Evolutionary conservation across 2,329 filamentous ascomycete genomes (phyloP), one percentile per base, ranked within the genome.

Genomic region (Curvularia sp.): DNA sequence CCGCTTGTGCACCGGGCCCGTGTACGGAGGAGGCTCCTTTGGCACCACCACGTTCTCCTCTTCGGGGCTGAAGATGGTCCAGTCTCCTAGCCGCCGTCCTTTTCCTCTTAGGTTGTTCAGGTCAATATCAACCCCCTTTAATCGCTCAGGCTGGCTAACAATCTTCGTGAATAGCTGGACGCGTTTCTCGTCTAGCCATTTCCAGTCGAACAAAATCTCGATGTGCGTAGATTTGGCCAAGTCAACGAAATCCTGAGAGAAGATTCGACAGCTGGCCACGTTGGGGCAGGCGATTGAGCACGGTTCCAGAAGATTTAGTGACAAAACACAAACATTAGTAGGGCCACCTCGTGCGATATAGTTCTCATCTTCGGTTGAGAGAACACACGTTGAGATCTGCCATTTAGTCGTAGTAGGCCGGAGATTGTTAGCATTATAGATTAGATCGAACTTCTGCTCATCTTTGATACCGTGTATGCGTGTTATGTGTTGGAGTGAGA

Each of bases 11-110:
- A 15, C 24, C 24, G 42, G 6, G 5, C 26, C 15, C 12, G 42
- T 46, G 42, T 46, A 46, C 42, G 42, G 42, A 46, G 42, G 42
- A 30, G 42, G 42, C 42, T 46, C 42, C 24, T 46, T 4, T 30
- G 24, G 18, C 8, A 30, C 42, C 24, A 46, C 42, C 42, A 30
- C 42, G 42, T 30, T 46, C 42, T 46, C 42, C 42, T 46, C 42
- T 18, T 46, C 24, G 42, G 42, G 42, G 24, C 42, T 46, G 24
- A 30, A 46, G 24, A 46, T 46, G 24, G 24, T 46, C 42, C 42
- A 46, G 26, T 46, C 42, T 12, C 3, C 26, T n/a, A 46, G 7
- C 12, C 26, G 42, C 42, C 24, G 42, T n/a, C n/a, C n/a, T n/a
- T n/a, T n/a, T 30, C 15, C 15, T 46, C 13, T 46, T 24, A 46